These are phyloP conservation scores for Mortierella sp. DNA, from an alignment of 371 early-diverging fungal species.

Conservation along the genomic window DNA sequence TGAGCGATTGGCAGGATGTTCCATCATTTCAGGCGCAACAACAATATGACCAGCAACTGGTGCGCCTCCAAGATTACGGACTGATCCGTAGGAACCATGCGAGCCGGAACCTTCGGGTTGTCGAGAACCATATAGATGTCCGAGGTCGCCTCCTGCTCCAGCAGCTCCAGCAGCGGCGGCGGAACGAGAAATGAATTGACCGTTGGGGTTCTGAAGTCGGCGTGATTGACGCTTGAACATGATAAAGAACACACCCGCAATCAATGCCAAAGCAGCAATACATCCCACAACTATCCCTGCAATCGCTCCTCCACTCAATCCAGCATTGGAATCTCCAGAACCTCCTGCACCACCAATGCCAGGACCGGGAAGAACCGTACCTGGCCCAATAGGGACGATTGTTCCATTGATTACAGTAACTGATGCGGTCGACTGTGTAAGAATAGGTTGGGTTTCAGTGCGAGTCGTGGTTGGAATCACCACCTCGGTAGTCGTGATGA, in stretches of 20 bases:
- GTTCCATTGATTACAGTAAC: conserved; percentile 44
- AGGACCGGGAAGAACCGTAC: background rate
- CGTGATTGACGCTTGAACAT: conserved; percentile 49
- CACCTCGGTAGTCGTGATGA: conserved; percentile 20
- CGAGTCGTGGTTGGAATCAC: conserved; percentile 23
- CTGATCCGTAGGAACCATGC: conserved; percentile 38
- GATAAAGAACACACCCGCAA: conserved; percentile 48
- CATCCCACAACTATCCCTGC: conserved; percentile 59
- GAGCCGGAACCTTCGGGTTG: conserved; percentile 50
- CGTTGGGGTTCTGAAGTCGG: conserved; percentile 42
- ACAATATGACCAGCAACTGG: conserved; percentile 52
- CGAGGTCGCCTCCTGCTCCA: conserved; percentile 32
- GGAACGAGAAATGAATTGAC: conserved; percentile 32
- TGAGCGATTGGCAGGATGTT: conserved; percentile 55
- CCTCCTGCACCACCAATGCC: background rate
- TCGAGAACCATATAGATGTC: conserved; percentile 43
- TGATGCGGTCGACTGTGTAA: conserved; percentile 20
- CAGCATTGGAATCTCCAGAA: conserved; percentile 8
- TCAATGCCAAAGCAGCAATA: conserved; percentile 39
- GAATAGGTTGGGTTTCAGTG: conserved; percentile 14
- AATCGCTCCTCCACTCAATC: conserved; percentile 53
- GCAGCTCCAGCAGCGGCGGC: conserved; percentile 41
- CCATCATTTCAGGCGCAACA: conserved; percentile 55
- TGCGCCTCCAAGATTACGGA: conserved; percentile 40
- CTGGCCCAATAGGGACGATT: conserved; percentile 29